Conservation (phyloP, 768 basidiomycete genomes). For the Auriscalpium microsporum region DNA sequence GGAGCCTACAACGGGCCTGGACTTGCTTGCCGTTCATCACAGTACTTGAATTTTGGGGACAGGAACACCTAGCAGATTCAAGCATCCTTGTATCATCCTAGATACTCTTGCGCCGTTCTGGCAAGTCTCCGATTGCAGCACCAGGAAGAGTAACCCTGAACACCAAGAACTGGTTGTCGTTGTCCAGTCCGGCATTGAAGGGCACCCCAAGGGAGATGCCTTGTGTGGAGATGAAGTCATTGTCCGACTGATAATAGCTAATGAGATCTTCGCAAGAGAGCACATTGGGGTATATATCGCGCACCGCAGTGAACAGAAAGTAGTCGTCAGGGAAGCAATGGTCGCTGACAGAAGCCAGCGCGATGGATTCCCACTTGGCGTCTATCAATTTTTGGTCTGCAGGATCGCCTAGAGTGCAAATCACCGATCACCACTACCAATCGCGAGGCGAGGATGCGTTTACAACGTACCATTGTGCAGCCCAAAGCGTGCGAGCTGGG, state of each 20-base stretch:
- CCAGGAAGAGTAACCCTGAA: conserved; percentile 51
- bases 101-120: no score
- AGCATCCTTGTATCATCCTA: no score
- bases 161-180: conserved; percentile 57
- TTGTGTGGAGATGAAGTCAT: conserved; percentile 51
- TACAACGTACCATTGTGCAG: conserved; percentile 45
- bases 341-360: conserved; percentile 47
- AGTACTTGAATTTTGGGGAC: no score
- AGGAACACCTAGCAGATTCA: no score
- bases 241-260: conserved; percentile 36
- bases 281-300: background rate
- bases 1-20: no score
- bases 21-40: no score
- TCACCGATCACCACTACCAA: no score
- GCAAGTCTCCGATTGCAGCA: conserved; percentile 2
- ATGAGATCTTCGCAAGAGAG: background rate
- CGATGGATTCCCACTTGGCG: conserved; percentile 62
- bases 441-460: no score
- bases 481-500: conserved; percentile 51
- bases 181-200: conserved; percentile 45
- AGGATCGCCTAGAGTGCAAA: conserved; percentile 31
- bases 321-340: conserved; percentile 50
- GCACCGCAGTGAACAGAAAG: conserved; percentile 55
- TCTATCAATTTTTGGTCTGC: conserved; percentile 46
- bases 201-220: conserved; percentile 43